Evolutionary conservation across 257 asterid genomes (phyloP).

Genomic region (Fraxinus quadrangulata): DNA sequence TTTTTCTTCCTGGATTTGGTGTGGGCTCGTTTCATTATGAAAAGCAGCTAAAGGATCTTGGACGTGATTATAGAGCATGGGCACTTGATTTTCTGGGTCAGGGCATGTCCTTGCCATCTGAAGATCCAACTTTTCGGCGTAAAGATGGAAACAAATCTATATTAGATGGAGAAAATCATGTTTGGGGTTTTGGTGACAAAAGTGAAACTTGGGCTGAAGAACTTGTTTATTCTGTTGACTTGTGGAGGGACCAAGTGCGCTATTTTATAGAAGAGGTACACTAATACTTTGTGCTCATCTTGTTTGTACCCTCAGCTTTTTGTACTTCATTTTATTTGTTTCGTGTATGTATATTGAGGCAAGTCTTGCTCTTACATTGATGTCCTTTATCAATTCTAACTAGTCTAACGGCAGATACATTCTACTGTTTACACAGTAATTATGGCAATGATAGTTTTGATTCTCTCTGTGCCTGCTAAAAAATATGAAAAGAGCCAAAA

Average conservation of each 20-base stretch:
- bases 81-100: constrained; percentile 93
- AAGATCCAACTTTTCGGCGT: constrained; percentile 67
- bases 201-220: constrained; percentile 84
- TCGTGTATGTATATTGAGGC: background rate
- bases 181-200: constrained; percentile 95
- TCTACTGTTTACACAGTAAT: no score
- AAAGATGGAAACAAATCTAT: constrained; percentile 29
- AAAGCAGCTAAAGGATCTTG: constrained; percentile 89
- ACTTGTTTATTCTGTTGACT: constrained; percentile 77
- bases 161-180: constrained; percentile 38
- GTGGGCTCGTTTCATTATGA: constrained; percentile 95
- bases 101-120: constrained; percentile 78
- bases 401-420: background rate
- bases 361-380: background rate
- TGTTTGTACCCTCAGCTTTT: background rate
- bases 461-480: background rate
- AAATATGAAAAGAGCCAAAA: no score
- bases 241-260: constrained; percentile 88
- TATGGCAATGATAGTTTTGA: background rate
- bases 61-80: constrained; percentile 73
- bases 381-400: background rate
- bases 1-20: constrained; percentile 95
- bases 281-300: background rate
- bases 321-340: background rate
- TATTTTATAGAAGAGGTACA: constrained; percentile 82